A percentile compares a stretch with the other conserved stretches of the same genome.
These are phyloP conservation scores for Cordyceps tenuipes DNA, from an alignment of 2,329 filamentous ascomycete genomes.

Conservation along the genomic window DNA sequence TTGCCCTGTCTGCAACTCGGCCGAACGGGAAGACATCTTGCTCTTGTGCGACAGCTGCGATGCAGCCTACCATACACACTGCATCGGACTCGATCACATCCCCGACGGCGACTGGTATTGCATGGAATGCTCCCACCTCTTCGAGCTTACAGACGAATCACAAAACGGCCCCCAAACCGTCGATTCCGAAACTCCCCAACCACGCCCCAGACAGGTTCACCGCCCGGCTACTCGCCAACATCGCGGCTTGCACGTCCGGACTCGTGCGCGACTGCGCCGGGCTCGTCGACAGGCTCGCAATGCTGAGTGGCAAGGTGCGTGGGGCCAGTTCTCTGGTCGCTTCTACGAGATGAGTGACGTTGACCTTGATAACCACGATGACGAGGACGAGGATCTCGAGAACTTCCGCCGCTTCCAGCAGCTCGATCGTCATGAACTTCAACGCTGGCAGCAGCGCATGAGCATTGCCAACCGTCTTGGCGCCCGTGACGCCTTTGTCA, in stretches of 20 bases:
- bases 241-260: constrained; percentile 38
- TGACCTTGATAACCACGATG: constrained; percentile 33
- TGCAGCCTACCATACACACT: constrained; percentile 84
- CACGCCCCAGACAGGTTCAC: constrained; percentile 21
- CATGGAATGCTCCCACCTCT: constrained; percentile 61
- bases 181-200: constrained; percentile 17
- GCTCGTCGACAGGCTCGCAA: constrained; percentile 57
- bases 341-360: constrained; percentile 49
- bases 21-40: constrained; percentile 74
- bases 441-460: constrained; percentile 76
- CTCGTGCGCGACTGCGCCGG: constrained; percentile 48
- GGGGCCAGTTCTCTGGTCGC: constrained; percentile 55
- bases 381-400: constrained; percentile 64
- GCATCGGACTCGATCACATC: constrained; percentile 71
- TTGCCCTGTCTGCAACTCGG: constrained; percentile 75
- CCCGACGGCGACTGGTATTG: constrained; percentile 84
- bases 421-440: constrained; percentile 50
- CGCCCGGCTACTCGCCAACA: constrained; percentile 25
- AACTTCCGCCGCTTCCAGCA: constrained; percentile 46
- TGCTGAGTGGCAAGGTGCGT: constrained; percentile 83
- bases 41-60: constrained; percentile 90
- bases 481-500: constrained; percentile 62
- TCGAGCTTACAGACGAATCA: constrained; percentile 28
- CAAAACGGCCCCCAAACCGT: constrained; percentile 26
- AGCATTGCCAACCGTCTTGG: constrained; percentile 75